Conservation (phyloP, 345 rosid species). For the Eucalyptus sp. region DNA sequence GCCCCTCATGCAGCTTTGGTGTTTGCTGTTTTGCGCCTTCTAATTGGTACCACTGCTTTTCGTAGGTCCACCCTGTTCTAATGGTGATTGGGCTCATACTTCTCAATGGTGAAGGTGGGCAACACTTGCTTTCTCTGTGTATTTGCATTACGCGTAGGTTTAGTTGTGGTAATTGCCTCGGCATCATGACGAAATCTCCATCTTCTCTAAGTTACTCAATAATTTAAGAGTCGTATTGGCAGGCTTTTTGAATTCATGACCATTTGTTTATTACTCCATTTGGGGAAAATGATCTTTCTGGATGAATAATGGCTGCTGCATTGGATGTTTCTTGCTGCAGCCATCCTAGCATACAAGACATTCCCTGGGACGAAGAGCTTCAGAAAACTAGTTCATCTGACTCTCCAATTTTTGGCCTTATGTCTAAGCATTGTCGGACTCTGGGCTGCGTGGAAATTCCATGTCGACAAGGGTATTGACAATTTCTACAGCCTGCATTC, state of each 20-base stretch:
- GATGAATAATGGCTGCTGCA: background rate
- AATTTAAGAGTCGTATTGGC: background rate
- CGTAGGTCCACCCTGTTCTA: constrained; percentile 47
- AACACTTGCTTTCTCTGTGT: background rate
- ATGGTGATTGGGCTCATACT: constrained; percentile 40
- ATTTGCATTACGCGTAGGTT: background rate
- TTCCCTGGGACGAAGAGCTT: constrained; percentile 69
- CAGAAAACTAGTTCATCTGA: constrained; percentile 70
- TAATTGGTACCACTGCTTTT: background rate
- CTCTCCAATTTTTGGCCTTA: constrained; percentile 57
- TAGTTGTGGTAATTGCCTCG: background rate
- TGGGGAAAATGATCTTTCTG: background rate
- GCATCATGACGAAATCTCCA: background rate
- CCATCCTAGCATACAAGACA: constrained; percentile 84
- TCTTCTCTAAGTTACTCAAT: background rate
- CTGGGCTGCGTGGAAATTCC: constrained; percentile 92
- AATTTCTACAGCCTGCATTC: constrained; percentile 98
- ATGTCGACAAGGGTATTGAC: constrained; percentile 82
- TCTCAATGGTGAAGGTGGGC: constrained; percentile 41
- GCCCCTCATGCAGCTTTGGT: background rate
- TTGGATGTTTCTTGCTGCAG: constrained; percentile 22
- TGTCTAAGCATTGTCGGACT: constrained; percentile 62
- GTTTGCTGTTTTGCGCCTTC: background rate
- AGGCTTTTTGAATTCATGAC: background rate
- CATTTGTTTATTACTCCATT: background rate